A percentile compares a stretch with the other conserved stretches of the same genome.
phyloP scores from a whole-genome alignment of 1,139 yeast species.

The Saccharomyces hybrid region DNA sequence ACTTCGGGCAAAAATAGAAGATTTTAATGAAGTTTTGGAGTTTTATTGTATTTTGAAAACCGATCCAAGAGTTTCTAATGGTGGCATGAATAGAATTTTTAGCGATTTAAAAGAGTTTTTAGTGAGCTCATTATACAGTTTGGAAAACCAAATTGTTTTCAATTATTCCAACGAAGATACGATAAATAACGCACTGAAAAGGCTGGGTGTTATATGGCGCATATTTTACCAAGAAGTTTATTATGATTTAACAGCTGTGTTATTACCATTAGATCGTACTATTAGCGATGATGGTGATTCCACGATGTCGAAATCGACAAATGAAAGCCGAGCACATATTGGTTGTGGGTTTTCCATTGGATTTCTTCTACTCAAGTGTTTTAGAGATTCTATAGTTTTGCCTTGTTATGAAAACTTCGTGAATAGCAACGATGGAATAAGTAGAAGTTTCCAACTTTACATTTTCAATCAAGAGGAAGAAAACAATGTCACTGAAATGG shows the following conservation, averaged over 20 bases:
- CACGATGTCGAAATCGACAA: slow-evolving; percentile 25
- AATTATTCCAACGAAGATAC: slow-evolving; percentile 27
- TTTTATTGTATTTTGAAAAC: no score
- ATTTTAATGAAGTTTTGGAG: no score
- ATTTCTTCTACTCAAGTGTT: slow-evolving; percentile 34
- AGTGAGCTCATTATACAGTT: no score
- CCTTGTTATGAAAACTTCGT: slow-evolving; percentile 40
- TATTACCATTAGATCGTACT: slow-evolving; percentile 47
- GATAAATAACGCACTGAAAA: slow-evolving; percentile 30
- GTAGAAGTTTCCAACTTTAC: slow-evolving; percentile 27
- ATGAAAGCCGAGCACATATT: slow-evolving; percentile 32
- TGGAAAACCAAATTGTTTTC: slow-evolving; percentile 34
- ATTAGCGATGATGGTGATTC: slow-evolving; percentile 9
- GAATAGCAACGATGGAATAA: slow-evolving; percentile 28
- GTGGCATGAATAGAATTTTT: no score
- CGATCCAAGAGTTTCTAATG: no score
- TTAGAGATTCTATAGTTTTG: slow-evolving; percentile 44
- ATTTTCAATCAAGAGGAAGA: slow-evolving; percentile 31
- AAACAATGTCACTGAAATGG: slow-evolving; percentile 29
- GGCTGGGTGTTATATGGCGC: slow-evolving; percentile 45
- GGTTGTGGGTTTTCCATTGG: slow-evolving; percentile 28
- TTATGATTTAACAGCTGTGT: slow-evolving; percentile 52
- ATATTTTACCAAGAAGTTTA: slow-evolving; percentile 46
- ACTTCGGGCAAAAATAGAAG: no score
- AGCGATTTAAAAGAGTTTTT: no score